phyloP scores from a whole-genome alignment of 2,329 filamentous ascomycete genomes.

The Talaromyces sp. region DNA sequence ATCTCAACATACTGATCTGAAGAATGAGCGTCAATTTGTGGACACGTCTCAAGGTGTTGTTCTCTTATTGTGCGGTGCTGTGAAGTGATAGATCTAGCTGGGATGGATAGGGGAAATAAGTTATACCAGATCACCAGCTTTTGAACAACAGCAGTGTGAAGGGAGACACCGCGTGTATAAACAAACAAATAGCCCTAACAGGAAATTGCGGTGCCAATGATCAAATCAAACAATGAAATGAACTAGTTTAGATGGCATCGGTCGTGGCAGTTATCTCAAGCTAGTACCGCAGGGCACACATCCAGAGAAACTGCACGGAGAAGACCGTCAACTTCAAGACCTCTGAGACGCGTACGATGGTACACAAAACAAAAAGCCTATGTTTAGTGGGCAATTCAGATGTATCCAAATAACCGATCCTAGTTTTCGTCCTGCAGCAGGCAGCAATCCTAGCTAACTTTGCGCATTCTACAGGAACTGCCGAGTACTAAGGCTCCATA shows the following conservation, averaged over 20 bases:
- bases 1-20: background rate
- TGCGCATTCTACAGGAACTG: background rate
- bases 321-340: background rate
- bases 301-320: background rate
- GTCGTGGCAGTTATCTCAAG: background rate
- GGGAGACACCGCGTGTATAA: background rate
- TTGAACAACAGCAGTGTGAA: background rate
- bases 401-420: background rate
- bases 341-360: background rate
- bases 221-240: background rate
- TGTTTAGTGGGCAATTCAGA: background rate
- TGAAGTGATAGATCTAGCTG: background rate
- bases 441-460: background rate
- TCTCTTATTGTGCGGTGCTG: background rate
- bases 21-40: background rate
- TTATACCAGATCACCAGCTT: background rate
- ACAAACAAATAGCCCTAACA: slow-evolving; percentile 5
- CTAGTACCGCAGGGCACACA: background rate
- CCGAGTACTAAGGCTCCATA: background rate
- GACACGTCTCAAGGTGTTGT: background rate
- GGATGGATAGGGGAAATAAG: background rate
- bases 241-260: background rate
- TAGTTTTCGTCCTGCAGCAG: background rate
- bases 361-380: background rate
- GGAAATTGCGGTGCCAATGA: background rate